Conservation (phyloP, 345 rosid genomes). For the Excoecaria agallocha region DNA sequence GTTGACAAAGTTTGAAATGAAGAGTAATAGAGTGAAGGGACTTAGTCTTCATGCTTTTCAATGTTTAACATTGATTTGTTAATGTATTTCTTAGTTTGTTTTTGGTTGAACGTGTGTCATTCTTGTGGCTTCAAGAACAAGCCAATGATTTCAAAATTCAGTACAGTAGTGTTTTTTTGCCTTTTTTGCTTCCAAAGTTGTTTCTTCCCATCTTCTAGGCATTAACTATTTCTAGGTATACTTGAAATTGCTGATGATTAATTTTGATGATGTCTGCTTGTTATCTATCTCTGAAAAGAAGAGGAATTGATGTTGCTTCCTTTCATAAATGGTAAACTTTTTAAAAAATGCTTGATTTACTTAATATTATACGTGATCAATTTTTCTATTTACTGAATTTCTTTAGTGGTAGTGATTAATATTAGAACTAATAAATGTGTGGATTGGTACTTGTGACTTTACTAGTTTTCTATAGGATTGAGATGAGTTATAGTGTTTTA, state of each 20-base stretch:
- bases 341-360: no score
- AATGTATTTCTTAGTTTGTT: not conserved
- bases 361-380: no score
- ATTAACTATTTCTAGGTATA: not conserved
- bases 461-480: no score
- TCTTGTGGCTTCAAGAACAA: constrained; percentile 89
- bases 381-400: no score
- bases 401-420: no score
- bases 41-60: constrained; percentile 32
- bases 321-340: no score
- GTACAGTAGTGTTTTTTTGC: constrained; percentile 92
- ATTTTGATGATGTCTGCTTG: not conserved
- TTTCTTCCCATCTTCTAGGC: not conserved
- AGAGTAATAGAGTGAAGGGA: constrained; percentile 97
- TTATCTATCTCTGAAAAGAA: not conserved
- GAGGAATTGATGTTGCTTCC: no score
- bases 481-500: no score
- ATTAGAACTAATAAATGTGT: no score
- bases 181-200: constrained; percentile 96
- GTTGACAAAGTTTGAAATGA: constrained; percentile 97
- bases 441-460: no score
- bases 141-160: constrained; percentile 99
- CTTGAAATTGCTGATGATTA: not conserved
- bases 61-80: not conserved
- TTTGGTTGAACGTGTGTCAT: constrained; percentile 33